A percentile compares a stretch with the other conserved stretches of the same genome.
Evolutionary conservation across 2,329 filamentous ascomycete species (phyloP).

Genomic region (Aspergillus calidoustus): DNA sequence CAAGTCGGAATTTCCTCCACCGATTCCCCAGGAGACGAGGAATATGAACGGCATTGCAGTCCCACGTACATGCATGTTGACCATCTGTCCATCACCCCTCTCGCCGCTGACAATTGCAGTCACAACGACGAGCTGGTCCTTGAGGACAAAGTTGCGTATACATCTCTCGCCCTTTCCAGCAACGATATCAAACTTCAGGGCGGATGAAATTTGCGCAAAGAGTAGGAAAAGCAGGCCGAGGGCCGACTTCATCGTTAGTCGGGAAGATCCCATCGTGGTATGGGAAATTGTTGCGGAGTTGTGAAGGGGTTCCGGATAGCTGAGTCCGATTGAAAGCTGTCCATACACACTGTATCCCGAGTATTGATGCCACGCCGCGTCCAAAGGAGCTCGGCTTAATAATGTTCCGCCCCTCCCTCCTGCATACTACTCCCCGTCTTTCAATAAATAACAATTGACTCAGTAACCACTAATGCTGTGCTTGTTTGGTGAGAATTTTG

Average conservation of each 20-base stretch:
- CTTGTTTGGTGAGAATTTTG: background rate
- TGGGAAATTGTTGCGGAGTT: slow-evolving; percentile 22
- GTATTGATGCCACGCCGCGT: slow-evolving; percentile 43
- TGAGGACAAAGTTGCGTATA: slow-evolving; percentile 92
- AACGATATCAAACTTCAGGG: slow-evolving; percentile 91
- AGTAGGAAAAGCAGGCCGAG: slow-evolving; percentile 39
- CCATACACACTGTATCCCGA: slow-evolving; percentile 27
- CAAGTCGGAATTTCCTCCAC: background rate
- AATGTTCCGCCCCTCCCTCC: slow-evolving; percentile 32
- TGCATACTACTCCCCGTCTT: background rate
- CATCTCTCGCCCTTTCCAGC: slow-evolving; percentile 81
- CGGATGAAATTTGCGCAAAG: slow-evolving; percentile 52
- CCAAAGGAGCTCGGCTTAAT: slow-evolving; percentile 35
- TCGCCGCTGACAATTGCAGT: slow-evolving; percentile 85
- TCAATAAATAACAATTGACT: background rate
- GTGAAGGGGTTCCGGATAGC: slow-evolving; percentile 23
- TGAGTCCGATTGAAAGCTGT: slow-evolving; percentile 29
- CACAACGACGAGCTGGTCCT: slow-evolving; percentile 92
- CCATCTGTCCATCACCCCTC: slow-evolving; percentile 86
- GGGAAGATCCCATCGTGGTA: slow-evolving; percentile 37
- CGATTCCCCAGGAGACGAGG: background rate
- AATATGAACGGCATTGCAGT: background rate
- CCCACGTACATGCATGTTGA: slow-evolving; percentile 83
- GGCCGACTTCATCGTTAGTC: slow-evolving; percentile 36
- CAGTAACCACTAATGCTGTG: background rate